Base-by-base conservation (phyloP, 768 basidiomycete genomes). In the Agaricus sinodeliciosus region DNA sequence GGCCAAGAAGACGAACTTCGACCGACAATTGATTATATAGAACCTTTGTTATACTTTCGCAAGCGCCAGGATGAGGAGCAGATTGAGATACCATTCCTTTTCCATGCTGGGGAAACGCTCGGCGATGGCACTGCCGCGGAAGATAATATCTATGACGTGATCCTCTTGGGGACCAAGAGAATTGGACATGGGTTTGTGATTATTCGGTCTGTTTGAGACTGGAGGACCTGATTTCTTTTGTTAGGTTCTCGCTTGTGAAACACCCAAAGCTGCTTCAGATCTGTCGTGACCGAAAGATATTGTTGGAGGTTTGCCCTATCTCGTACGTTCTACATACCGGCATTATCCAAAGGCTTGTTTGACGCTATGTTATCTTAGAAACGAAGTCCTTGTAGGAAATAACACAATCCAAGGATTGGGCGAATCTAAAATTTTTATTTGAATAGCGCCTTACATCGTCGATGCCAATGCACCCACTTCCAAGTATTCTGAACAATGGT, bases 101-200 rank as follows among this genome's bases (percentile, higher is more conserved):
- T 89, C 59, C 89, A 90, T 59, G 87, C 85, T 0, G 89, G 89
- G 18, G 88, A 90, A 67, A 90, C 88, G 0, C 73, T 85, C 16
- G 85, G 86, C 4, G 89, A 90, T 62, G 89, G 89, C 7, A 80
- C 78, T 4, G 67, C 72, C 16, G 82, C 83, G 16, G 88, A 91
- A 55, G 65, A 74, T 46, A 90, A 90, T 61, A 66, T 90, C 26
- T 90, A 85, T 58, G 89, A 91, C 62, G 87, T 88, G 7, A 80
- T 91, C 47, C 69, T 90, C 36, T 70, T 90, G 6, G 87, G 84
- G 12, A 87, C 88, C 8, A 88, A 82, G 62, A 78, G 87, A 18
- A 90, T 90, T 50, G 89, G 89, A 0, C 89, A 92, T 67, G 89
- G 86, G 87, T 87, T 18, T 22, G 62, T 59, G 39, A 16, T 13